phyloP scores from a whole-genome alignment of 768 basidiomycete species.

The Xerocomellus intermedius region DNA sequence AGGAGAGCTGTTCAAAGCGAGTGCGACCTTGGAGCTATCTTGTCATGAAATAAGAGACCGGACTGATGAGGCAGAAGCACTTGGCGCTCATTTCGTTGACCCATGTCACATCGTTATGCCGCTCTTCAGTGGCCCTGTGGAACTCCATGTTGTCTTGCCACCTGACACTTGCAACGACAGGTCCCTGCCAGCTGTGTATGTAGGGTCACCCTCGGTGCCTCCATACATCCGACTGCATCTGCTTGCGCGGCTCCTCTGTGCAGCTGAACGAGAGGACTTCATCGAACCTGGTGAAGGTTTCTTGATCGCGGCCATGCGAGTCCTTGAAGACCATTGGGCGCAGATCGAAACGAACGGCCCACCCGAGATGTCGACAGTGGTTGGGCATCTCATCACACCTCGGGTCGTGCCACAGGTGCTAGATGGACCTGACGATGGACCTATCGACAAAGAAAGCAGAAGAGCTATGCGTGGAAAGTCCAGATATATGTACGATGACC shows the following conservation, averaged over 20 bases:
- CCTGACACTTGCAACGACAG: constrained; percentile 38
- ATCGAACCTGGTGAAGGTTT: constrained; percentile 70
- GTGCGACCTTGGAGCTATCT: constrained; percentile 25
- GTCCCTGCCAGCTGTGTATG: constrained; percentile 64
- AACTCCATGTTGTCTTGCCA: constrained; percentile 65
- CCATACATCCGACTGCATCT: constrained; percentile 85
- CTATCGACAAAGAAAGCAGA: background rate
- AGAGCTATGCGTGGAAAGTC: constrained; percentile 1
- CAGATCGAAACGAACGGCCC: constrained; percentile 65
- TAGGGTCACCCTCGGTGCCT: constrained; percentile 66
- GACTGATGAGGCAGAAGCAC: constrained; percentile 49
- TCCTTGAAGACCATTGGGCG: constrained; percentile 72
- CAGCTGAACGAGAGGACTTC: constrained; percentile 52
- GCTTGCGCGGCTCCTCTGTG: constrained; percentile 59
- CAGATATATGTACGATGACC: constrained; percentile 35
- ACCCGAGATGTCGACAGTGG: constrained; percentile 68
- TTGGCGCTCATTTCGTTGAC: constrained; percentile 52
- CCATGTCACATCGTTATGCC: constrained; percentile 55
- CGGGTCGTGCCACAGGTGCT: constrained; percentile 12
- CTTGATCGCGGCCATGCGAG: constrained; percentile 64
- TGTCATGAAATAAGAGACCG: constrained; percentile 12
- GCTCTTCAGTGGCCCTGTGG: constrained; percentile 60
- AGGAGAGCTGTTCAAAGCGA: constrained; percentile 30
- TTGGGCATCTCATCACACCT: constrained; percentile 37
- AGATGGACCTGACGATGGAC: constrained; percentile 9